Percentiles rank a stretch among this genome's conserved stretches.
Conservation (phyloP, 2,329 filamentous ascomycete genomes). For the Aureobasidium sp. region DNA sequence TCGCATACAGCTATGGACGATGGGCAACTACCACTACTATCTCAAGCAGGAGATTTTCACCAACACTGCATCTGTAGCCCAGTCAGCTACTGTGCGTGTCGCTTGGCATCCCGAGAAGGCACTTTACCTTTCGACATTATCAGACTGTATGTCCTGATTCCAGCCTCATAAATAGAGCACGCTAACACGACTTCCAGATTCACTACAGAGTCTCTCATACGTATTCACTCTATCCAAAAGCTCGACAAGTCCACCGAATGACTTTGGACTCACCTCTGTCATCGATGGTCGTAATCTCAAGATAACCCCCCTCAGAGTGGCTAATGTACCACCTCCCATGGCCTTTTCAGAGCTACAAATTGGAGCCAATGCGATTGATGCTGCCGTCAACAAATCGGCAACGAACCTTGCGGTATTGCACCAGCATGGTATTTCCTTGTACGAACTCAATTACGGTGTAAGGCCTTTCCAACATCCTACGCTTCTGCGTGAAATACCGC, state of each 20-base stretch:
- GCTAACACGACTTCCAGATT: neutral
- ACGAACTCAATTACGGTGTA: conserved; percentile 59
- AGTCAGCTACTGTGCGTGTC: conserved; percentile 21
- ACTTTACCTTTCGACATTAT: conserved; percentile 34
- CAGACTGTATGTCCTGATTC: neutral
- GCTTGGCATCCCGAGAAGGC: conserved; percentile 82
- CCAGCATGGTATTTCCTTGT: conserved; percentile 58
- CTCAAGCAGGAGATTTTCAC: conserved; percentile 75
- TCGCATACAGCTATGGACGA: conserved; percentile 88
- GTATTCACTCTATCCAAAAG: conserved; percentile 62
- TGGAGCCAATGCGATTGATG: conserved; percentile 60
- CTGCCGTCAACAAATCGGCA: conserved; percentile 62
- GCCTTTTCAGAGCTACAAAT: conserved; percentile 66
- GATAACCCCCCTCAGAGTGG: conserved; percentile 73
- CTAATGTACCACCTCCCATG: conserved; percentile 91
- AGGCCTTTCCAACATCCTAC: conserved; percentile 42
- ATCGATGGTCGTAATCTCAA: conserved; percentile 78
- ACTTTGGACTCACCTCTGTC: conserved; percentile 73
- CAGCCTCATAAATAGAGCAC: no score
- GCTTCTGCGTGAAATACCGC: conserved; percentile 12
- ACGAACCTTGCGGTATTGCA: conserved; percentile 67
- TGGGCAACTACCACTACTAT: conserved; percentile 97
- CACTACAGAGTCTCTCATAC: conserved; percentile 48
- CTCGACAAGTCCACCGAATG: conserved; percentile 61
- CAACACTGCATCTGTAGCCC: neutral